Conservation (phyloP, 1,139 yeast species). For the Saccharomyces pastorianus region DNA sequence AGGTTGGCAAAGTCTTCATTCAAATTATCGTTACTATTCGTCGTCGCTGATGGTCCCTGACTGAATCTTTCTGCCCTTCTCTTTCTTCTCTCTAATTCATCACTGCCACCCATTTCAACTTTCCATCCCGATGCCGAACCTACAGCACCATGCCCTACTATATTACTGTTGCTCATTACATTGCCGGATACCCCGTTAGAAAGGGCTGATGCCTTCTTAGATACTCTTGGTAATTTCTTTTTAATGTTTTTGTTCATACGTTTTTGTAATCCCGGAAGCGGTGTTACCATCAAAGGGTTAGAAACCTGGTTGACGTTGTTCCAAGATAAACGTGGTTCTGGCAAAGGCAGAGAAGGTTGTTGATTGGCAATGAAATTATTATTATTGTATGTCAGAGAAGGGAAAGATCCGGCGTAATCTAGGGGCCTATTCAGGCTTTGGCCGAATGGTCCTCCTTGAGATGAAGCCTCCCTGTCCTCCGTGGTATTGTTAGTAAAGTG, state of each 20-base stretch:
- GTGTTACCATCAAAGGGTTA: neutral
- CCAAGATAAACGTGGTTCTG: neutral
- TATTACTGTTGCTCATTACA: neutral
- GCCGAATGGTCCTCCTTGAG: neutral
- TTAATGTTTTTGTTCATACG: neutral
- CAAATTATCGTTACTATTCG: slow-evolving; percentile 7
- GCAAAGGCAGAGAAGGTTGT: neutral
- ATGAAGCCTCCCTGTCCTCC: neutral
- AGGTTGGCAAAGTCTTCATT: slow-evolving; percentile 25
- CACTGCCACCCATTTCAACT: neutral
- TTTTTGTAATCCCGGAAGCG: neutral
- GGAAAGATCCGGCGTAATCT: neutral
- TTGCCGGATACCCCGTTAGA: neutral
- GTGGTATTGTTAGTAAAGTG: neutral
- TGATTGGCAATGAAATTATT: neutral
- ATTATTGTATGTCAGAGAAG: neutral
- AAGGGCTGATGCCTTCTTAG: neutral
- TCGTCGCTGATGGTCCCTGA: slow-evolving; percentile 4
- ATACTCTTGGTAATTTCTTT: neutral
- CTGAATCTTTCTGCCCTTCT: slow-evolving; percentile 28
- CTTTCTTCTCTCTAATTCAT: slow-evolving; percentile 19
- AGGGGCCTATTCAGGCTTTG: neutral
- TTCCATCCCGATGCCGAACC: neutral
- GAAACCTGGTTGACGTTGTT: neutral
- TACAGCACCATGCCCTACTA: neutral